phyloP scores from a whole-genome alignment of 129 eudicot species.

The Sambucus nigra region DNA sequence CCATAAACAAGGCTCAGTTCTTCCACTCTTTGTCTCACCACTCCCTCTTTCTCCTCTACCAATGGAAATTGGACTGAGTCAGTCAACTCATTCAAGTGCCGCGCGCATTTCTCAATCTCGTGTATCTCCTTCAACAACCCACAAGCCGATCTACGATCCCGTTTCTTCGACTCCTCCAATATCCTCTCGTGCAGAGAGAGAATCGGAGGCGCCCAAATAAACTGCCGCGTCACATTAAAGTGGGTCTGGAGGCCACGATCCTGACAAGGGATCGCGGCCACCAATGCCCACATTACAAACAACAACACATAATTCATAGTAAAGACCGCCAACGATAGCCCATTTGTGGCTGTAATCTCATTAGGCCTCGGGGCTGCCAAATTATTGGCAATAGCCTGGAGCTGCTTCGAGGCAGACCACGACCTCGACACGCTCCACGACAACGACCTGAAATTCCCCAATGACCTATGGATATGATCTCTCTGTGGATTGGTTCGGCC shows the following conservation, averaged over 20 bases:
- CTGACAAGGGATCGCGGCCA: slow-evolving; percentile 59
- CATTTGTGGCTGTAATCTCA: slow-evolving; percentile 34
- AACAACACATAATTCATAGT: slow-evolving; percentile 34
- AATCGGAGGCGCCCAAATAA: slow-evolving; percentile 28
- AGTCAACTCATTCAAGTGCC: slow-evolving; percentile 23
- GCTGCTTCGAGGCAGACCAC: slow-evolving; percentile 54
- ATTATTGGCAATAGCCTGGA: slow-evolving; percentile 34
- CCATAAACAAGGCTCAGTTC: slow-evolving; percentile 24
- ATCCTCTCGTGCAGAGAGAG: slow-evolving; percentile 42
- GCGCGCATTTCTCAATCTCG: slow-evolving; percentile 35
- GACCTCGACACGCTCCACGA: slow-evolving; percentile 52
- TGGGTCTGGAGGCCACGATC: slow-evolving; percentile 45
- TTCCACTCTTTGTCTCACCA: slow-evolving; percentile 23
- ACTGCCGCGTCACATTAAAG: slow-evolving; percentile 25
- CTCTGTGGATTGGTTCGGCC: slow-evolving; percentile 24
- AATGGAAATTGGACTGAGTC: slow-evolving; percentile 31
- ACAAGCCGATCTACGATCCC: slow-evolving; percentile 28
- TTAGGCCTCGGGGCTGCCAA: slow-evolving; percentile 25
- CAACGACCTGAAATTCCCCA: slow-evolving; percentile 37
- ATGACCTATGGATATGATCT: slow-evolving; percentile 12
- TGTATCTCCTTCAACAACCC: slow-evolving; percentile 51
- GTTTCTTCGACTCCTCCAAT: slow-evolving; percentile 40
- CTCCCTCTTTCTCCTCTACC: slow-evolving; percentile 28
- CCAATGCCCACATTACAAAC: slow-evolving; percentile 47
- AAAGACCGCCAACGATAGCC: slow-evolving; percentile 31